Evolutionary conservation across 1,139 yeast genomes (phyloP).

Genomic region (Starmera stellimalicola): DNA sequence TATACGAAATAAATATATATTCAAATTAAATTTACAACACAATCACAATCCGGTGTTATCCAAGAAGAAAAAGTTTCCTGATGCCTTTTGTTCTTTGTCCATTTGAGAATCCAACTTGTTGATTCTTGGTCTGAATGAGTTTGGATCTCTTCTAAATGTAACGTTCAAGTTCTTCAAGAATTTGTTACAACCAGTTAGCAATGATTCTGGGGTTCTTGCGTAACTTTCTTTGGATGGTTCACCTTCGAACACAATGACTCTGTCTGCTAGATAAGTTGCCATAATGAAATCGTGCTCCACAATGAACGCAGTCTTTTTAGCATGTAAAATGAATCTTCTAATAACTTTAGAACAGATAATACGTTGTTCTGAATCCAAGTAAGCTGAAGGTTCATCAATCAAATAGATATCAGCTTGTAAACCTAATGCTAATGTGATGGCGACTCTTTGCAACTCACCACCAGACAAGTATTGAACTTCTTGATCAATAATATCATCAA

Average conservation of each 20-base stretch:
- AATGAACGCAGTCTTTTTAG: slow-evolving; percentile 94
- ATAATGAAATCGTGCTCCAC: slow-evolving; percentile 99
- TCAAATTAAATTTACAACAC: too few relatives aligned
- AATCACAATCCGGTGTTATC: slow-evolving; percentile 47
- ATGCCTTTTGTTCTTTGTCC: slow-evolving; percentile 91
- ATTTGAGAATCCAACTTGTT: slow-evolving; percentile 95
- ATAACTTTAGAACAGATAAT: slow-evolving; percentile 96
- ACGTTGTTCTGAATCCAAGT: slow-evolving; percentile 99
- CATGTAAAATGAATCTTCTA: slow-evolving; percentile 90
- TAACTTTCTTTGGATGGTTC: slow-evolving; percentile 72
- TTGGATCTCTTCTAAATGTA: slow-evolving; percentile 98
- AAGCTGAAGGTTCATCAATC: slow-evolving; percentile 98
- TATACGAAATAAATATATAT: too few relatives aligned
- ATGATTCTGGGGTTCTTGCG: slow-evolving; percentile 84
- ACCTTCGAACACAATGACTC: slow-evolving; percentile 98
- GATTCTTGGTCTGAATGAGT: slow-evolving; percentile 95
- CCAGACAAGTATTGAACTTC: slow-evolving; percentile 97
- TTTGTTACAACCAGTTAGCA: slow-evolving; percentile 93
- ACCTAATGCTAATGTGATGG: slow-evolving; percentile 91
- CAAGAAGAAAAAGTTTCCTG: slow-evolving; percentile 93
- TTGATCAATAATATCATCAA: slow-evolving; percentile 91
- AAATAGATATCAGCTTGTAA: slow-evolving; percentile 90
- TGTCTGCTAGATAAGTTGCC: slow-evolving; percentile 98
- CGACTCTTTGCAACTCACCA: slow-evolving; percentile 99
- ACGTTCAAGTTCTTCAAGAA: slow-evolving; percentile 96